phyloP scores from a whole-genome alignment of 345 rosid species.

The Rhizophora apiculata region DNA sequence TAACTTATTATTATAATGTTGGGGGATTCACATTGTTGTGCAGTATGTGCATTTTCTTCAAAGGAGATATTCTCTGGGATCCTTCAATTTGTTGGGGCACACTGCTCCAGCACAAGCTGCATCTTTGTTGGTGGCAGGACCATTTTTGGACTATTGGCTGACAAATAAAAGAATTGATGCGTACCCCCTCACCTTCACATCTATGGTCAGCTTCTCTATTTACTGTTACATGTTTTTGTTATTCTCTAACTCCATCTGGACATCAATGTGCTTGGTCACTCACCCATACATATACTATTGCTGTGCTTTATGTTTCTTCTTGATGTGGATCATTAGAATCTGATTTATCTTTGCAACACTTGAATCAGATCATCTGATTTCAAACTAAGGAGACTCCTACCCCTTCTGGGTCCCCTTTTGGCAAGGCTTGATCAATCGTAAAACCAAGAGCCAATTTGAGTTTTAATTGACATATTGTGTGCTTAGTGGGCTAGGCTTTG shows the following conservation, averaged over 20 bases:
- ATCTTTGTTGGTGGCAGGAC: slow-evolving; percentile 75
- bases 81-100: slow-evolving; percentile 88
- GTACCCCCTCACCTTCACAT: slow-evolving; percentile 44
- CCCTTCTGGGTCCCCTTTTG: neutral
- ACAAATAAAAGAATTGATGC: slow-evolving; percentile 75
- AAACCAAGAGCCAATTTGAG: neutral
- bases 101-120: slow-evolving; percentile 98
- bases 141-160: slow-evolving; percentile 86
- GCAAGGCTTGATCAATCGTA: slow-evolving; percentile 4
- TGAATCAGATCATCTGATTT: neutral
- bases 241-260: neutral
- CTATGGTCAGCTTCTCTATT: slow-evolving; percentile 51
- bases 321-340: neutral
- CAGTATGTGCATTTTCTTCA: slow-evolving; percentile 97
- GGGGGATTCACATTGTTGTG: slow-evolving; percentile 20
- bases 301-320: neutral
- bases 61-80: slow-evolving; percentile 80
- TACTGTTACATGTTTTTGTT: neutral
- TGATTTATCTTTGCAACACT: neutral
- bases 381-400: neutral
- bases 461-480: neutral
- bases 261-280: neutral
- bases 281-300: neutral
- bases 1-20: neutral
- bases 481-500: neutral